A percentile compares a stretch with the other conserved stretches of the same genome.
These are phyloP conservation scores for Isabelozyma heimii DNA, from an alignment of 805 yeast species.

Conservation along the genomic window DNA sequence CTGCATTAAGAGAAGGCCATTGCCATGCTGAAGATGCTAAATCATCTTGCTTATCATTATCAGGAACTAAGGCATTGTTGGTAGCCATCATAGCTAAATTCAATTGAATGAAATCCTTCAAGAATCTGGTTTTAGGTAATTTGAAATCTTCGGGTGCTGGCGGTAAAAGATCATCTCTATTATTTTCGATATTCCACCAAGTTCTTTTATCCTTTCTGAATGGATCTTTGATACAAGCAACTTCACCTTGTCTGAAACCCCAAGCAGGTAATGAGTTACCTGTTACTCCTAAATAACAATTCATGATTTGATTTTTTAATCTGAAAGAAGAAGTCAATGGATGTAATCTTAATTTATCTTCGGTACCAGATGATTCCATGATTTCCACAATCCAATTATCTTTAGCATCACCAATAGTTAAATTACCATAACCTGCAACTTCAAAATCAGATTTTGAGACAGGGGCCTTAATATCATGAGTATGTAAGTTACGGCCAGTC, in stretches of 20 bases:
- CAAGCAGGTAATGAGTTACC: slow-evolving; percentile 85
- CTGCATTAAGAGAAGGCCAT: slow-evolving; percentile 71
- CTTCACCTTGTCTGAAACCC: slow-evolving; percentile 99
- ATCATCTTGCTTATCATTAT: slow-evolving; percentile 64
- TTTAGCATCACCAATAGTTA: slow-evolving; percentile 61
- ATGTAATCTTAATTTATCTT: slow-evolving; percentile 56
- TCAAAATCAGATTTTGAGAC: slow-evolving; percentile 53
- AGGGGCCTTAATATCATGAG: slow-evolving; percentile 67
- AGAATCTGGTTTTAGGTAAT: slow-evolving; percentile 71
- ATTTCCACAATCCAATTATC: slow-evolving; percentile 80
- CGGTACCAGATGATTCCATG: slow-evolving; percentile 55
- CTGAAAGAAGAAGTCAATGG: slow-evolving; percentile 85
- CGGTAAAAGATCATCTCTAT: slow-evolving; percentile 57
- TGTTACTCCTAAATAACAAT: slow-evolving; percentile 83
- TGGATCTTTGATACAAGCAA: slow-evolving; percentile 69
- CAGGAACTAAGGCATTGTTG: slow-evolving; percentile 79
- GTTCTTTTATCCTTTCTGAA: slow-evolving; percentile 76
- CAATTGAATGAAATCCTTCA: slow-evolving; percentile 66
- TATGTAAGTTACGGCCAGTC: slow-evolving; percentile 67
- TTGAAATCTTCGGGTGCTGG: slow-evolving; percentile 58
- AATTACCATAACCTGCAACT: slow-evolving; percentile 72
- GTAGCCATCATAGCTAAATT: slow-evolving; percentile 83
- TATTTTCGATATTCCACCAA: slow-evolving; percentile 85
- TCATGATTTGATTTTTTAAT: slow-evolving; percentile 61
- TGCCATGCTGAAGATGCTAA: slow-evolving; percentile 79